These are phyloP conservation scores for Puccinia hordei DNA, from an alignment of 1,284 basidiomycete genomes.

Conservation along the genomic window DNA sequence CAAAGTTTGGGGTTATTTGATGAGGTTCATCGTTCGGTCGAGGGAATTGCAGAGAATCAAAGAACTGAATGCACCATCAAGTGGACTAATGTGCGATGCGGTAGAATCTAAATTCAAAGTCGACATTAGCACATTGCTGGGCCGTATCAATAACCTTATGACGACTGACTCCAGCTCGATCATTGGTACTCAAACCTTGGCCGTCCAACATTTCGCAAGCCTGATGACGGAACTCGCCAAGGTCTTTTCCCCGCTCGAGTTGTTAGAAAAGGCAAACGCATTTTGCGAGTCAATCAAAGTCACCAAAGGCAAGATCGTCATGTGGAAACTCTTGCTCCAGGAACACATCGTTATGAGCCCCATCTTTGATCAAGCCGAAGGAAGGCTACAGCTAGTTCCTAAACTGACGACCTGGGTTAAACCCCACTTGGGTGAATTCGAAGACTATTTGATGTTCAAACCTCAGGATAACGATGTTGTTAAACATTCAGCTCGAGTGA, in stretches of 20 bases:
- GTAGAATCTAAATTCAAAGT: constrained; percentile 78
- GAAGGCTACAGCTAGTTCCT: constrained; percentile 79
- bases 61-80: constrained; percentile 61
- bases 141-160: constrained; percentile 87
- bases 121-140: constrained; percentile 74
- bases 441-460: constrained; percentile 70
- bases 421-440: constrained; percentile 88
- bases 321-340: constrained; percentile 92
- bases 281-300: constrained; percentile 82
- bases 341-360: constrained; percentile 84
- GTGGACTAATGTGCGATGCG: constrained; percentile 56
- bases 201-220: constrained; percentile 86
- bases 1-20: constrained; percentile 95
- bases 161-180: constrained; percentile 73
- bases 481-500: constrained; percentile 74
- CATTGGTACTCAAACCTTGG: constrained; percentile 82
- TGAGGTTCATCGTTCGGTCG: constrained; percentile 86
- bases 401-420: constrained; percentile 90
- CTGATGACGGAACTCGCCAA: constrained; percentile 83
- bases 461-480: constrained; percentile 68
- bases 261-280: constrained; percentile 76
- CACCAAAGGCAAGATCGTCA: constrained; percentile 78
- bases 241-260: constrained; percentile 75
- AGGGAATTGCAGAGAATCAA: constrained; percentile 81
- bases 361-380: constrained; percentile 79